These are phyloP conservation scores for Elymus sibiricus DNA, from an alignment of 176 grass and related monocot genomes.

Conservation along the genomic window DNA sequence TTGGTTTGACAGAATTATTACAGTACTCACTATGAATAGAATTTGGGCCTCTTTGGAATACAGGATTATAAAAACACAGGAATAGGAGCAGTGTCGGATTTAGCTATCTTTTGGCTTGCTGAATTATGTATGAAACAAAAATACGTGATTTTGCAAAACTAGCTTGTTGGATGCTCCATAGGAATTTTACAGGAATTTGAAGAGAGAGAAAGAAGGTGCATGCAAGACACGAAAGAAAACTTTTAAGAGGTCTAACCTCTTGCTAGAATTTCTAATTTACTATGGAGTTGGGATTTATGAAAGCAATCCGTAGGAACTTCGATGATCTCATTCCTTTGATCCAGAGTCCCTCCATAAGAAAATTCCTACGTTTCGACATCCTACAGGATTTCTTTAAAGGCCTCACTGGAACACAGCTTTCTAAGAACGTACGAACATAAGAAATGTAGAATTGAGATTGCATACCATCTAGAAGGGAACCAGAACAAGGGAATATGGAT, in stretches of 20 bases:
- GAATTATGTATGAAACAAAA: neutral
- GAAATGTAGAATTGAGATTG: neutral
- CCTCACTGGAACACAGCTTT: neutral
- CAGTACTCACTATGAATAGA: neutral
- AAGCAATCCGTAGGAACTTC: neutral
- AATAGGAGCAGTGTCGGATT: neutral
- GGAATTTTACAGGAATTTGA: neutral
- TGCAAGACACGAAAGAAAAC: neutral
- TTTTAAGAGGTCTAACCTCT: neutral
- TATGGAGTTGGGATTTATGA: neutral
- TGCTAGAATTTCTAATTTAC: neutral
- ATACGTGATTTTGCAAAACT: neutral
- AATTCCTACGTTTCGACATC: neutral
- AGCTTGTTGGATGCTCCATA: neutral
- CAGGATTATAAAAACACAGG: neutral
- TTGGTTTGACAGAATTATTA: constrained; percentile 9
- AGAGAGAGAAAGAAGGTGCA: neutral
- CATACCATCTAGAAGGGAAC: neutral
- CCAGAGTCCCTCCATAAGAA: neutral
- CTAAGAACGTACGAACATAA: neutral
- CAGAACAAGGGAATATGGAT: neutral
- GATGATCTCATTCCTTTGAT: constrained; percentile 3
- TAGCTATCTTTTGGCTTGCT: neutral
- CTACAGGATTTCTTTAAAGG: neutral
- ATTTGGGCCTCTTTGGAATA: neutral